Conservation (phyloP, 2,329 filamentous ascomycete genomes). For the Podosphaera xanthii region DNA sequence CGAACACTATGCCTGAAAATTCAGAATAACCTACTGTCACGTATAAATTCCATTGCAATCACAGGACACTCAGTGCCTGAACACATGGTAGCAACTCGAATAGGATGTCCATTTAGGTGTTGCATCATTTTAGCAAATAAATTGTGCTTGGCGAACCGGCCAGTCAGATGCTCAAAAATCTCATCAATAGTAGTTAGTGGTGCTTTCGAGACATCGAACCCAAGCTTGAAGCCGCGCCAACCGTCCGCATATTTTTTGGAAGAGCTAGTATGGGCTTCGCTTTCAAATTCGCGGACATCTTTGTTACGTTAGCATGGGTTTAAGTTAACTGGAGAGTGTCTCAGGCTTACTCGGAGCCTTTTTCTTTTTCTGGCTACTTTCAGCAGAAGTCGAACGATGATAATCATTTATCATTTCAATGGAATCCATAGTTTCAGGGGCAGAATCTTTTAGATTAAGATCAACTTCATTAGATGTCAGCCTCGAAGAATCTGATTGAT, state of each 20-base stretch:
- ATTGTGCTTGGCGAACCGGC: background rate
- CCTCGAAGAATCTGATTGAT: background rate
- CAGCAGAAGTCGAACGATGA: background rate
- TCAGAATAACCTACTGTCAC: conserved; percentile 18
- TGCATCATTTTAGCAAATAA: conserved; percentile 6
- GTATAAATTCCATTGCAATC: conserved; percentile 36
- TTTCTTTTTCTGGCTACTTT: background rate
- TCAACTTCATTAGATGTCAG: background rate
- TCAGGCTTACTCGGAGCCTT: background rate
- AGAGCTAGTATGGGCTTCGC: background rate
- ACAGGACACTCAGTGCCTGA: conserved; percentile 59
- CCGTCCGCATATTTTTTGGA: background rate
- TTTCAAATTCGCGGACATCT: background rate
- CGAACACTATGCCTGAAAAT: conserved; percentile 1
- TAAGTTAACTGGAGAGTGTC: background rate
- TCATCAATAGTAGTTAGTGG: conserved; percentile 1
- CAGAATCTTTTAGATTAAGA: background rate
- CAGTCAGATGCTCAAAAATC: background rate
- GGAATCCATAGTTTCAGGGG: background rate
- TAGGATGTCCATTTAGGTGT: background rate
- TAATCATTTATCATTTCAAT: background rate
- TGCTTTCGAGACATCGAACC: background rate
- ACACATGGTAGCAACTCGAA: conserved; percentile 42
- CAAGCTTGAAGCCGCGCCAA: background rate
- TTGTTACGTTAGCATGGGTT: background rate